Evolutionary conservation across 2,329 filamentous ascomycete species (phyloP).

Genomic region (Aspergillus puulaauensis): DNA sequence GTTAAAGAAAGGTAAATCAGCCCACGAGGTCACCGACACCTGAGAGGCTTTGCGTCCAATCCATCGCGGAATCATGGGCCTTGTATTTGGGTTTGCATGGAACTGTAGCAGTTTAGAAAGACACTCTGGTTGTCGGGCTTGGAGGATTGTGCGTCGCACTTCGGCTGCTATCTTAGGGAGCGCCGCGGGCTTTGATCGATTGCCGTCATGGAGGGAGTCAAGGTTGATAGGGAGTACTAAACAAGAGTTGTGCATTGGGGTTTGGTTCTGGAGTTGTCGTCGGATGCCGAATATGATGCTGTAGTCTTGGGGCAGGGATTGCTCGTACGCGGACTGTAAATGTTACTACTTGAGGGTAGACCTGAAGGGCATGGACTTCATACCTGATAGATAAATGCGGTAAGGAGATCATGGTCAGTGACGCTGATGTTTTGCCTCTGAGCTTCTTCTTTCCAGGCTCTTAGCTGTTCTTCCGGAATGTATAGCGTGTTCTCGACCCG

Average conservation of each 20-base stretch:
- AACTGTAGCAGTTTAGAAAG: background rate
- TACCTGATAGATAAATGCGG: background rate
- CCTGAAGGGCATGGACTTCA: background rate
- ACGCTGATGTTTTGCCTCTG: background rate
- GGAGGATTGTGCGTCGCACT: background rate
- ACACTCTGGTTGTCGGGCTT: background rate
- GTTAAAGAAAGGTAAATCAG: background rate
- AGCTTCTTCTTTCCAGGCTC: background rate
- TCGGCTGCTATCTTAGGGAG: background rate
- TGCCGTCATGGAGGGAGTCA: background rate
- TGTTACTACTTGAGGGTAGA: background rate
- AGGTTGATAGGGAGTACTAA: background rate
- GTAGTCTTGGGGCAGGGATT: background rate
- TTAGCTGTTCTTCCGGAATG: background rate
- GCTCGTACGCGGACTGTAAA: background rate
- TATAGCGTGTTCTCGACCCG: background rate
- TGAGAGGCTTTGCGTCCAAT: background rate
- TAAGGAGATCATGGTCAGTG: background rate
- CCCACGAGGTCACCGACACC: background rate
- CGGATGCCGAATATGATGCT: background rate
- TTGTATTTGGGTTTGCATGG: background rate
- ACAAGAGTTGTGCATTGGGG: background rate
- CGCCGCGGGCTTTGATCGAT: background rate
- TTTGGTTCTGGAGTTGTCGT: background rate
- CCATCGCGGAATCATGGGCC: background rate